Base-by-base conservation (phyloP, 768 basidiomycete species). In the Lentinula sp. region DNA sequence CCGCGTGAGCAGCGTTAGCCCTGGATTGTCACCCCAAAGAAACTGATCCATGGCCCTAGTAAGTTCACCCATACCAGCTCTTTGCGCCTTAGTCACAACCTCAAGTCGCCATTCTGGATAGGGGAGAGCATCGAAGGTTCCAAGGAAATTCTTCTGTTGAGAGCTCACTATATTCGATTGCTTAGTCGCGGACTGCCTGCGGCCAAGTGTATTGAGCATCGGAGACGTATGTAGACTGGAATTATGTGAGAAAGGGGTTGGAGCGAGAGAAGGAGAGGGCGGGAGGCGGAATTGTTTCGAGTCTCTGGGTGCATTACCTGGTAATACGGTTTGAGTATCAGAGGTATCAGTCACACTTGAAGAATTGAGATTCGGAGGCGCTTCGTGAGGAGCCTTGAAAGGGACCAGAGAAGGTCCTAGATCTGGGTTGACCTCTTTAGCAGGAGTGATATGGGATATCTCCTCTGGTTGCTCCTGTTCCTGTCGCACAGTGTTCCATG, bases 71-170 rank as follows among this genome's bases (percentile, higher is more conserved):
- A 86, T 72, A 0, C 86, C 85, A 11, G 85, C 81, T 32, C 76
- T 75, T 10, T 80, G 77, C 0, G 87, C 87, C 45, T 78, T 76
- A 43, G 76, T 72, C 1, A 83, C 75, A 0, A 84, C 66, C 2
- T 76, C 75, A 0, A 74, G 65, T 0, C 87, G 80, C 88, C 88
- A 90, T 64, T 88, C 87, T 0, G 88, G 88, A 68, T 86, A 89
- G 0, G 80, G 81, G 1, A 86, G 69, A 0, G 80, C 75, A 4
- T 76, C 74, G 16, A 76, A 72, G 13, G 68, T 65, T n/a, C 37
- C 48, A 18, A 37, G 28, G 5, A 31, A 31, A 4, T 51, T 45
- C 21, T 52, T 52, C 37, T 37, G 39, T 49, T n/a, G 13, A n/a
- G 59, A 51, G 39, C 40, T 59, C 21, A 34, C 5, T 16, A 56